Evolutionary conservation across 768 basidiomycete species (phyloP), one percentile per base, ranked within the genome.

Genomic region (Pilatotrama ljubarskyi): DNA sequence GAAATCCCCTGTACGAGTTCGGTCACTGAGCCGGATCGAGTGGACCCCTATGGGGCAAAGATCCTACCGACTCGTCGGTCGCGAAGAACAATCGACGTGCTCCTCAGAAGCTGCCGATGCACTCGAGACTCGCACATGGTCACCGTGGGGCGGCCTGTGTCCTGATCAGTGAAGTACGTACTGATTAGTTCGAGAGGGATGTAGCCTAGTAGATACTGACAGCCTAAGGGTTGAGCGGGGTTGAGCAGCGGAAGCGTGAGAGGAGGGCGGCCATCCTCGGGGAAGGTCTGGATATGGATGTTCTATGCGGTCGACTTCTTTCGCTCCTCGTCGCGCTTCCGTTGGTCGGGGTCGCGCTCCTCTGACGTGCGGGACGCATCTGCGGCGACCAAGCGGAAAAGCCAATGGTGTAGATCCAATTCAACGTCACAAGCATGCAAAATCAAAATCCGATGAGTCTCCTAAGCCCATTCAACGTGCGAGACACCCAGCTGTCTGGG

Each of bases 361-460:
- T 72, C 69, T 58, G 68, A 63, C 44, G 60, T 40, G 48, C 18
- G 26, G n/a, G 55, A 41, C n/a, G 55, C 24, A 26, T 62, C 58
- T 70, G 59, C 51, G 60, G 48, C 26, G 51, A 15, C n/a, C 38
- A 17, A 43, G 48, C 47, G 38, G 15, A 25, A 37, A 37, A 42
- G 36, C 40, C 61, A 41, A 52, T 22, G 32, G 41, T 32, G 54
- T 41, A 49, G 59, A 59, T 50, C 25, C 26, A 44, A 61, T 51
- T 42, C 46, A 74, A 82, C 77, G 79, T 79, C 78, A 78, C 78
- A n/a, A n/a, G n/a, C n/a, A 79, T 78, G 74, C 62, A 80, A 77
- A 80, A 82, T 88, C 75, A 92, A 77, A 82, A 76, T 66, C 86
- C 83, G 77, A 83, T 86, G 74, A 88, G 83, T 74, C 76, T 78